phyloP scores from a whole-genome alignment of 257 asterid genomes.

The Handroanthus guayacan region DNA sequence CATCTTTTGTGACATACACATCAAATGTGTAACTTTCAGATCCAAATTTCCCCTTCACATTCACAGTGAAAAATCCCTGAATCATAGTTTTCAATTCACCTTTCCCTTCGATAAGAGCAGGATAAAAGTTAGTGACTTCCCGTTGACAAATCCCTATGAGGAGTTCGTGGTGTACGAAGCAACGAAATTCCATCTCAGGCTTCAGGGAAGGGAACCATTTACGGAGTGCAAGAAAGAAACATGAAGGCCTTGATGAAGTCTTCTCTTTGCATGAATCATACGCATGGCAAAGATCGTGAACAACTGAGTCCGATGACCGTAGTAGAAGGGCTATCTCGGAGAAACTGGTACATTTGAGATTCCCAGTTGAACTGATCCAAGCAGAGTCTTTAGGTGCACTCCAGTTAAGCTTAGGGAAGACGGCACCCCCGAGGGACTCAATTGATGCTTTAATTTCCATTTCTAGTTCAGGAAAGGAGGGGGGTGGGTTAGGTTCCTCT shows the following conservation, averaged over 20 bases:
- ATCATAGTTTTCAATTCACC: conserved; percentile 46
- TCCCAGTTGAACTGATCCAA: conserved; percentile 84
- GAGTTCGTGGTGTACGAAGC: conserved; percentile 57
- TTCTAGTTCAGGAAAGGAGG: conserved; percentile 85
- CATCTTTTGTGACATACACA: conserved; percentile 71
- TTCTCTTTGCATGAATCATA: conserved; percentile 74
- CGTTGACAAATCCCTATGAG: conserved; percentile 81
- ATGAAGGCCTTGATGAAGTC: conserved; percentile 65
- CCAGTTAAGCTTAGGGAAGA: conserved; percentile 93
- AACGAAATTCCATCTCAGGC: conserved; percentile 94
- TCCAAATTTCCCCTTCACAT: conserved; percentile 59
- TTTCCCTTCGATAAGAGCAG: conserved; percentile 61
- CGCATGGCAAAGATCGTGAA: conserved; percentile 82
- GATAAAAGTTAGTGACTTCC: conserved; percentile 87
- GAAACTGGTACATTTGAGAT: conserved; percentile 75
- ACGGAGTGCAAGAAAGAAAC: conserved; percentile 76
- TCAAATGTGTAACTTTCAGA: conserved; percentile 72
- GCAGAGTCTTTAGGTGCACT: conserved; percentile 92
- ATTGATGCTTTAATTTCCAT: conserved; percentile 62
- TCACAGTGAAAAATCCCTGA: conserved; percentile 47
- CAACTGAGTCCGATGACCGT: conserved; percentile 75
- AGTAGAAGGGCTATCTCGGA: conserved; percentile 79
- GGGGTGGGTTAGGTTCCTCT: conserved; percentile 61
- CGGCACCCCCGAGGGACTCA: conserved; percentile 79
- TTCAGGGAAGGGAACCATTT: conserved; percentile 77